A percentile compares a stretch with the other conserved stretches of the same genome.
Evolutionary conservation across 177 flowering plant genomes (phyloP).

Genomic region (Vitis hybrid): DNA sequence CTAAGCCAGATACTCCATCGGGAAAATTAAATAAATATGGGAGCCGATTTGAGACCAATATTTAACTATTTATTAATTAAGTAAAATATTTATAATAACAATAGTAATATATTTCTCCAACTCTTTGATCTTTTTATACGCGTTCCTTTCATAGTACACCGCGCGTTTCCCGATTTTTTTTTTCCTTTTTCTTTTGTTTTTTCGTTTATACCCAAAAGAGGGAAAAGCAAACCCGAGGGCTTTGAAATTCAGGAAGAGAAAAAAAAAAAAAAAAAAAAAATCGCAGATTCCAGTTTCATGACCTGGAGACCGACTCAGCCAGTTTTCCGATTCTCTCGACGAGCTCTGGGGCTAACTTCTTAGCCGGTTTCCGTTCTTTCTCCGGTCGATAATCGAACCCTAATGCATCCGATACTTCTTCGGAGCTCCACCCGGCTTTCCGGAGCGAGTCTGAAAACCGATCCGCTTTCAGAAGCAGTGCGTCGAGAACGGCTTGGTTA

Average conservation of each 20-base stretch:
- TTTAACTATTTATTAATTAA: no score
- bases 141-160: slow-evolving; percentile 22
- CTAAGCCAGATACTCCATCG: no score
- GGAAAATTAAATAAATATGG: no score
- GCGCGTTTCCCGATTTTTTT: slow-evolving; percentile 23
- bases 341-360: slow-evolving; percentile 76
- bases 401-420: slow-evolving; percentile 83
- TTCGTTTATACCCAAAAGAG: slow-evolving; percentile 4
- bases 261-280: slow-evolving; percentile 8
- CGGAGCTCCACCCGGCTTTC: slow-evolving; percentile 94
- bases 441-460: slow-evolving; percentile 72
- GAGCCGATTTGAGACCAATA: no score
- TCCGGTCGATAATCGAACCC: slow-evolving; percentile 78
- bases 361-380: slow-evolving; percentile 59
- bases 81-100: no score
- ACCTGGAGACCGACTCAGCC: slow-evolving; percentile 74
- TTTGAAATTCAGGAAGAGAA: background rate
- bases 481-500: slow-evolving; percentile 71
- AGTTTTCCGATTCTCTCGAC: slow-evolving; percentile 70
- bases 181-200: slow-evolving; percentile 16
- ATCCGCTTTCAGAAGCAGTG: slow-evolving; percentile 71
- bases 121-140: slow-evolving; percentile 2
- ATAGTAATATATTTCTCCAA: no score
- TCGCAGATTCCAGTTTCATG: slow-evolving; percentile 20
- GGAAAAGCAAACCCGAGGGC: slow-evolving; percentile 13